Evolutionary conservation across 768 basidiomycete genomes (phyloP).

Genomic region (Neoboletus magnificus): DNA sequence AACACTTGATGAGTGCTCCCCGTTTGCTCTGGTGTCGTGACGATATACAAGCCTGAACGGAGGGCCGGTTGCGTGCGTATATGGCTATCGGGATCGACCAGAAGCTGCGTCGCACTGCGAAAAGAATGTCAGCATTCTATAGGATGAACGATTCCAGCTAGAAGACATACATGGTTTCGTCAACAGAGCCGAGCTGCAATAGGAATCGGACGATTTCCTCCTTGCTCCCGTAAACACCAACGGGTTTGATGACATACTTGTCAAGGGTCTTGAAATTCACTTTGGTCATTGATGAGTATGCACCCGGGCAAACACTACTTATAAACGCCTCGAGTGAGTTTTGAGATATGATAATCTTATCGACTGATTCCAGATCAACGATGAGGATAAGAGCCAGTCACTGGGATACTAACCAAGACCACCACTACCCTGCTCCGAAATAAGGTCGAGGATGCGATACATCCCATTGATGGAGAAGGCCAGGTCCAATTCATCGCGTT

Average conservation of each 20-base stretch:
- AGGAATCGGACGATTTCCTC: slow-evolving; percentile 48
- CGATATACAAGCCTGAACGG: slow-evolving; percentile 23
- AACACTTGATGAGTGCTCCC: slow-evolving; percentile 32
- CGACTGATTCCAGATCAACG: slow-evolving; percentile 37
- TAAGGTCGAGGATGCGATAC: slow-evolving; percentile 52
- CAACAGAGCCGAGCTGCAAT: slow-evolving; percentile 33
- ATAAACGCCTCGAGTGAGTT: slow-evolving; percentile 46
- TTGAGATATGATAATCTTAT: slow-evolving; percentile 62
- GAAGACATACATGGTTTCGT: slow-evolving; percentile 38
- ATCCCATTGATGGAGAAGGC: slow-evolving; percentile 40
- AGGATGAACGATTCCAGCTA: neutral
- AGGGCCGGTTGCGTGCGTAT: slow-evolving; percentile 9
- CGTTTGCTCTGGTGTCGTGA: slow-evolving; percentile 2
- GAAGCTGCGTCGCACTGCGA: slow-evolving; percentile 14
- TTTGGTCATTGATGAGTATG: slow-evolving; percentile 52
- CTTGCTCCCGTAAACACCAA: slow-evolving; percentile 59
- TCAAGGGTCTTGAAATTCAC: slow-evolving; percentile 57
- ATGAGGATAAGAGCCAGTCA: neutral
- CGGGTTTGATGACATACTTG: slow-evolving; percentile 40
- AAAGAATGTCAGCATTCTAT: neutral
- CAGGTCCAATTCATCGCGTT: slow-evolving; percentile 21
- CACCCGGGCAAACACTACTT: slow-evolving; percentile 46
- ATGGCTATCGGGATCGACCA: slow-evolving; percentile 6
- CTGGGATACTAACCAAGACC: slow-evolving; percentile 42
- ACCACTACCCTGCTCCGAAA: slow-evolving; percentile 47